phyloP scores from a whole-genome alignment of 805 yeast species.

The Myxozyma nipponensis region DNA sequence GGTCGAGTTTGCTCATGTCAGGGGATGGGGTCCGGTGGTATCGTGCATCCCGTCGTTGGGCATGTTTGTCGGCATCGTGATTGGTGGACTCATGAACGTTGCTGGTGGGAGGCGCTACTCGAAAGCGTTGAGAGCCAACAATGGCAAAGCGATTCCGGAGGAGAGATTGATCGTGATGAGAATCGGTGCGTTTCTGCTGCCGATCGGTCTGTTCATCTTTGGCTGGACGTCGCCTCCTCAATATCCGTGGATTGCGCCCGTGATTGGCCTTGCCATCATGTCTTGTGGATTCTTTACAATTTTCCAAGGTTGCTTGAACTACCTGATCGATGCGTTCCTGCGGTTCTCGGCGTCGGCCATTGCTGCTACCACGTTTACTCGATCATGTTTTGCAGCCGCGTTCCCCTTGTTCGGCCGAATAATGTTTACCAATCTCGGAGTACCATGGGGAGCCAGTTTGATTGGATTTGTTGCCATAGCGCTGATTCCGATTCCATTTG shows the following conservation, averaged over 20 bases:
- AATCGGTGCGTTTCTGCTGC: conserved; percentile 49
- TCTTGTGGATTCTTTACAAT: conserved; percentile 41
- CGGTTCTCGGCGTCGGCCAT: conserved; percentile 65
- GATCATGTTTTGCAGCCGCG: conserved; percentile 55
- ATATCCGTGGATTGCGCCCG: conserved; percentile 60
- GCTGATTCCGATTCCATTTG: conserved; percentile 54
- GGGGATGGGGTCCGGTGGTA: conserved; percentile 14
- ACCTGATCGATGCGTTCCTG: conserved; percentile 44
- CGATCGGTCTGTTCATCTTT: conserved; percentile 62
- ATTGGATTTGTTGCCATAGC: conserved; percentile 50
- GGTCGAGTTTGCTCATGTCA: conserved; percentile 33
- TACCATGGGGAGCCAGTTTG: conserved; percentile 54
- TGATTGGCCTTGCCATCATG: conserved; percentile 53
- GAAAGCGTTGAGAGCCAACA: conserved; percentile 6
- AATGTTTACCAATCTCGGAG: conserved; percentile 50
- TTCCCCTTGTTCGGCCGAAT: conserved; percentile 50
- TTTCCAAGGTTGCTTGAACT: conserved; percentile 43
- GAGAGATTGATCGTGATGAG: conserved; percentile 39
- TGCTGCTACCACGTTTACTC: conserved; percentile 41
- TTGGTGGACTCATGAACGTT: conserved; percentile 32
- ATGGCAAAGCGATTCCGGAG: conserved; percentile 21
- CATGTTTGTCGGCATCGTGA: conserved; percentile 35
- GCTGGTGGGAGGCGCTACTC: conserved; percentile 11
- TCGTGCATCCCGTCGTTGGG: conserved; percentile 29
- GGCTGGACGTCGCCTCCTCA: conserved; percentile 65